Base-by-base conservation (phyloP, 176 grass and related monocot species). In the Ananas comosus region DNA sequence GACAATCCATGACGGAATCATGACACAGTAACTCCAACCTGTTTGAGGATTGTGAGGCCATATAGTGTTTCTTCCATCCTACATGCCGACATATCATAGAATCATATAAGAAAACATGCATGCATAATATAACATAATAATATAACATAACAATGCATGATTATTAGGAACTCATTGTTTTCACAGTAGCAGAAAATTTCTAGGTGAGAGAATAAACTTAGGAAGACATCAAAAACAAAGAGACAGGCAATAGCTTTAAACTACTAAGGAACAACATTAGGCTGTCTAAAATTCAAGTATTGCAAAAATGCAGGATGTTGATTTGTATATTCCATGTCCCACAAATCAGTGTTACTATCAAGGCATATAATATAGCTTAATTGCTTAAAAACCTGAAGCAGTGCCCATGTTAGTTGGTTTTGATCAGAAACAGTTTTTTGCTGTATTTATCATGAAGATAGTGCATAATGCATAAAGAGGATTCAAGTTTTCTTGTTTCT, bases 1-100 rank as follows among this genome's bases (percentile, higher is more conserved):
- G 51, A 88, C 73, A 22, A 75, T 93, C 95, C 95, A 99, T 78
- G 95, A 99, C 74, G 95, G 95, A 51, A 99, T 69, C 33, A 79
- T 90, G 66, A 99, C 87, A 82, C 95, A 99, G 81, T 91, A 99
- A 83, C 95, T 99, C 87, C 87, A 99, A 18, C 95, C 95, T 19
- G 87, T 93, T 81, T 84, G 95, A 74, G 85, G 87, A 71, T 93
- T 93, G 82, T 99, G 95, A 73, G 95, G 95, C 95, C 95, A 99
- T 50, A 93, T 17, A 48, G 95, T 91, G 33, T 86, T 93, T 78
- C 78, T 93, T 67, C 95, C 95, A 78, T 93, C 90, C 95, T 99
- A 81, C 50, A 61, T 53, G 28, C 22, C 79, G 48, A 50, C 21
- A 75, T 50, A 73, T 7, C 13, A 33, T 69, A 51, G 21, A 10